Base-by-base conservation (phyloP, 176 grass and related monocot species). In the Avena eriantha region DNA sequence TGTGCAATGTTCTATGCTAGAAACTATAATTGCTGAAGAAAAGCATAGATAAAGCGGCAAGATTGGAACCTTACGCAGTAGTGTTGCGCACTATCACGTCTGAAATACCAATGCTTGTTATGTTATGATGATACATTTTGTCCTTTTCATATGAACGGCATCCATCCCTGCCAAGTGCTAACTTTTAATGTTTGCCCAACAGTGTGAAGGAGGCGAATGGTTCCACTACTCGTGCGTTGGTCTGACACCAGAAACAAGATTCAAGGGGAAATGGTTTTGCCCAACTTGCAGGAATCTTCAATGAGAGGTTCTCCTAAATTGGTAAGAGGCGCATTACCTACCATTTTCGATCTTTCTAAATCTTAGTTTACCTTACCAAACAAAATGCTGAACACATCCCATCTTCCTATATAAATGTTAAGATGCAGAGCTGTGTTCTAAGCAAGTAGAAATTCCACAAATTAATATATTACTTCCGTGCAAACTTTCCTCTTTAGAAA, bases 161-260 rank as follows among this genome's bases (percentile, higher is more conserved):
- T 69, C 26, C n/a, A 53, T 76, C 8, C 81, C 12, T 79, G 14
- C n/a, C 51, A 78, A 66, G n/a, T 85, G 72, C 60, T 86, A 58
- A 85, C 81, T 67, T 17, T 46, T 76, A 41, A 69, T 78, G 69
- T 88, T 67, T 81, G 39, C 18, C 78, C 67, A 84, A 82, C 92
- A 98, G 96, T 98, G 96, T 83, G 94, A 93, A 92, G 96, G 96
- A 88, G 96, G 96, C 50, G 96, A 98, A 92, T 98, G 96, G 96
- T 98, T 98, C 76, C 96, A 98, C 90, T 98, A 98, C 88, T 76
- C 90, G 0, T 98, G 96, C 74, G 96, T 98, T 70, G 94, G 93
- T 73, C 92, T 98, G 68, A 98, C 96, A 36, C 94, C 96, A 49
- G 96, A 98, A 88, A 98, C 96, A 0, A 98, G 96, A 93, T 98